Evolutionary conservation across 257 asterid genomes (phyloP).

Genomic region (Jacaranda copaia): DNA sequence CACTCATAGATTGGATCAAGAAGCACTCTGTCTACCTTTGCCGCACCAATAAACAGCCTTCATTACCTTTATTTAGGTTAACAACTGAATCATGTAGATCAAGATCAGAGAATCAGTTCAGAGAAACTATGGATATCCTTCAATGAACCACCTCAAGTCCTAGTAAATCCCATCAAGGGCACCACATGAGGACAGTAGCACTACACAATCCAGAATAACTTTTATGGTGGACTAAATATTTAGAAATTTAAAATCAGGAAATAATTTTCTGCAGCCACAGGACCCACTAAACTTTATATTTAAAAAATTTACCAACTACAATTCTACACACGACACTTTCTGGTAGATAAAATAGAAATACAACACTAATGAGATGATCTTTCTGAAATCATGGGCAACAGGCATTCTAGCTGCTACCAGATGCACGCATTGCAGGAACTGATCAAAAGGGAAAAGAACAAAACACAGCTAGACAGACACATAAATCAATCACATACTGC

Average conservation of each 20-base stretch:
- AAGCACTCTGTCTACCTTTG: constrained; percentile 5
- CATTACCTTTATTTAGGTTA: background rate
- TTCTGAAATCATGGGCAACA: background rate
- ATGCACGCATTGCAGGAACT: background rate
- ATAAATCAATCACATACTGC: constrained; percentile 24
- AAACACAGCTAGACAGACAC: constrained; percentile 13
- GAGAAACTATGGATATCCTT: constrained; percentile 2
- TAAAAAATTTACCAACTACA: background rate
- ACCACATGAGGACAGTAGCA: background rate
- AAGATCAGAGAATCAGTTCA: constrained; percentile 19
- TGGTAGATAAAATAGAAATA: background rate
- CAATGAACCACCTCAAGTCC: constrained; percentile 12
- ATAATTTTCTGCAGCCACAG: background rate
- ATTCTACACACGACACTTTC: constrained; percentile 8
- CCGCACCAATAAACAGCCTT: background rate
- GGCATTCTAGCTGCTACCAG: background rate
- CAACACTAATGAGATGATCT: background rate
- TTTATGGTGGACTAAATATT: background rate
- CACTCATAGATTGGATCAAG: constrained; percentile 12
- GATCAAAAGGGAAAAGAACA: background rate
- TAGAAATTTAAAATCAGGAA: background rate
- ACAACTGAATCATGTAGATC: background rate
- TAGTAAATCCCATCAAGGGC: background rate
- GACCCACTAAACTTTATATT: background rate
- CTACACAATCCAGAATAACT: constrained; percentile 4